Evolutionary conservation across 2,329 filamentous ascomycete species (phyloP).

Genomic region (Sporothrix variecibatus): DNA sequence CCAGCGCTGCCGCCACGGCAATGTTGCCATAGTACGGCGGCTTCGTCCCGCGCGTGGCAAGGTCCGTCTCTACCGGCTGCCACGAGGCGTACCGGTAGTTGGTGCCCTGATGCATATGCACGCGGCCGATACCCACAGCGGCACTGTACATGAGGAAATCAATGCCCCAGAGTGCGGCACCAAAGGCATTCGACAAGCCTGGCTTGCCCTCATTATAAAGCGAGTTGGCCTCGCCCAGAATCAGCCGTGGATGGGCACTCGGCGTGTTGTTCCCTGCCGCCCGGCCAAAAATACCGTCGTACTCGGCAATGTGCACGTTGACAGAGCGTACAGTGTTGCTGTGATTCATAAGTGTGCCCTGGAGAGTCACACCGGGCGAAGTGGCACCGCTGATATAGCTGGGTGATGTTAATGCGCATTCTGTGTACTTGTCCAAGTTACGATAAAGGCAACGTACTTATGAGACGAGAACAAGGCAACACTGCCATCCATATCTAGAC

Average conservation of each 20-base stretch:
- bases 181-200: constrained; percentile 65
- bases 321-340: constrained; percentile 53
- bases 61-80: constrained; percentile 48
- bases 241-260: constrained; percentile 48
- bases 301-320: constrained; percentile 50
- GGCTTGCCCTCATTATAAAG: constrained; percentile 63
- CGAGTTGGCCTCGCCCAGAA: constrained; percentile 63
- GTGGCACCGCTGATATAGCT: constrained; percentile 65
- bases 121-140: constrained; percentile 55
- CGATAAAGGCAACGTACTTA: constrained; percentile 48
- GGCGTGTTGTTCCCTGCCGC: not conserved
- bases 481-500: constrained; percentile 50
- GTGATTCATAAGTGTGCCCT: constrained; percentile 66
- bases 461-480: constrained; percentile 59
- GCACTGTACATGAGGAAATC: constrained; percentile 64
- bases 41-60: constrained; percentile 57
- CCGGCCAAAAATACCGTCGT: constrained; percentile 43
- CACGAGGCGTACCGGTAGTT: constrained; percentile 51
- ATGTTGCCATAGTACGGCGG: constrained; percentile 66
- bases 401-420: constrained; percentile 21
- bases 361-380: constrained; percentile 62
- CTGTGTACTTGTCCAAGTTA: not conserved
- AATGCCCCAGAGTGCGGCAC: constrained; percentile 64
- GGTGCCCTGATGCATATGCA: constrained; percentile 66
- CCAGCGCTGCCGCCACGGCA: constrained; percentile 58